phyloP scores from a whole-genome alignment of 2,329 filamentous ascomycete species.

The Pyrenochaeta sp. region DNA sequence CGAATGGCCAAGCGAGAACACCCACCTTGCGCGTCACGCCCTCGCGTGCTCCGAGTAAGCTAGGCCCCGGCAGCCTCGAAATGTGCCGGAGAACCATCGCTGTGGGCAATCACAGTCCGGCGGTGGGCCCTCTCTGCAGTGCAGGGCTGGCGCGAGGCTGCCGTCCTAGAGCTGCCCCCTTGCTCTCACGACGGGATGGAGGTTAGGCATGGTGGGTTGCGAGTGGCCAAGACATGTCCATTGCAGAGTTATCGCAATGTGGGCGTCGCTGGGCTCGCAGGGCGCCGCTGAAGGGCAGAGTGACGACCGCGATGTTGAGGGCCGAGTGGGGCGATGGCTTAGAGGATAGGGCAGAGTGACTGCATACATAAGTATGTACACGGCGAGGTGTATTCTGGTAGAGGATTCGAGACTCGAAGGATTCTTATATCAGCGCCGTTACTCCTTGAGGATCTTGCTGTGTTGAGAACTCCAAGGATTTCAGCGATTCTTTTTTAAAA shows the following conservation, averaged over 20 bases:
- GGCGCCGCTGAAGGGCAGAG: constrained; percentile 1
- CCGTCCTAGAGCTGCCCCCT: neutral
- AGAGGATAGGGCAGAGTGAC: neutral
- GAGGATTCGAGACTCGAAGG: neutral
- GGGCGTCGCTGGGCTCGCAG: neutral
- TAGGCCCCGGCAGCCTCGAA: neutral
- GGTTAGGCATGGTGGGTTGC: constrained; percentile 1
- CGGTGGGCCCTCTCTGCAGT: neutral
- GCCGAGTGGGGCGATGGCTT: neutral
- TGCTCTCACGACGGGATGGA: neutral
- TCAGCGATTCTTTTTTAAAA: neutral
- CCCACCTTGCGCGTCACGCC: neutral
- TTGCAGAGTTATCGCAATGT: neutral
- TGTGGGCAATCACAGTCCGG: constrained; percentile 7
- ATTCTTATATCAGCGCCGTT: neutral
- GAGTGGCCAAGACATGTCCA: constrained; percentile 4
- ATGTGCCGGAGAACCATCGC: constrained; percentile 1
- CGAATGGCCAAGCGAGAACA: constrained; percentile 5
- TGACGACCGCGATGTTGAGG: neutral
- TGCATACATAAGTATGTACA: too few species aligned
- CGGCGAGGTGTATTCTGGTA: neutral
- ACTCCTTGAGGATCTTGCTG: neutral
- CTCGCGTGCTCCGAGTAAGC: constrained; percentile 5
- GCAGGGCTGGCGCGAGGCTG: constrained; percentile 8
- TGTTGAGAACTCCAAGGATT: neutral